Conservation (phyloP, 768 basidiomycete genomes). For the Lentinula lateritia region DNA sequence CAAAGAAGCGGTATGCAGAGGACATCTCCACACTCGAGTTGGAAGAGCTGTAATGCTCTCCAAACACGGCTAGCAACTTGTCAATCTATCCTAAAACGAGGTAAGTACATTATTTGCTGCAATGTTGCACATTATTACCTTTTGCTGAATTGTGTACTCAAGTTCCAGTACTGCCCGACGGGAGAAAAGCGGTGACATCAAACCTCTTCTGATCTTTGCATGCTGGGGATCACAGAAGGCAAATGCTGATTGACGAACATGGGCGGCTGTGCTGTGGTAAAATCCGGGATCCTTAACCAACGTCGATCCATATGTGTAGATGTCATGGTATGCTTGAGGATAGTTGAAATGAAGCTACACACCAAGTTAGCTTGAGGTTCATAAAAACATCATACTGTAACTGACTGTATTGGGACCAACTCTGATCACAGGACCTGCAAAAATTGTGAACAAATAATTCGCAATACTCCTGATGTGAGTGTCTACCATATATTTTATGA, state of each 20-base stretch:
- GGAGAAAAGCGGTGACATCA: constrained; percentile 14
- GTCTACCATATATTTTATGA: constrained; percentile 22
- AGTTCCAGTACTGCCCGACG: constrained; percentile 12
- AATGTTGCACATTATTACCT: neutral
- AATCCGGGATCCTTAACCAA: constrained; percentile 14
- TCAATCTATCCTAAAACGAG: neutral
- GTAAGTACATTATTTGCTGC: neutral
- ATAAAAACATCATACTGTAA: neutral
- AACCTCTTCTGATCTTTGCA: constrained; percentile 11
- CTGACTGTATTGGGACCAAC: constrained; percentile 20
- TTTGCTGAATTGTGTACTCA: constrained; percentile 10
- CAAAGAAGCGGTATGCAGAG: constrained; percentile 12
- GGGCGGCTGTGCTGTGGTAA: constrained; percentile 8
- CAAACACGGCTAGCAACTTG: neutral
- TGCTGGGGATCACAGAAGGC: constrained; percentile 8
- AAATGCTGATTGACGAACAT: constrained; percentile 9
- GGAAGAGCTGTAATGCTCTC: neutral
- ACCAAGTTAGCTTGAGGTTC: neutral
- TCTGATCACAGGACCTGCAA: constrained; percentile 18
- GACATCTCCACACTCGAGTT: constrained; percentile 7
- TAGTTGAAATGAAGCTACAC: constrained; percentile 19
- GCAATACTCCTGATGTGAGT: neutral
- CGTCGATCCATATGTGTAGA: constrained; percentile 11
- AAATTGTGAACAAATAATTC: neutral
- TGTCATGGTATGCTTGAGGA: constrained; percentile 16